Evolutionary conservation across 1,284 basidiomycete genomes (phyloP), one percentile per base, ranked within the genome.

Genomic region (Trichosporon inkin): DNA sequence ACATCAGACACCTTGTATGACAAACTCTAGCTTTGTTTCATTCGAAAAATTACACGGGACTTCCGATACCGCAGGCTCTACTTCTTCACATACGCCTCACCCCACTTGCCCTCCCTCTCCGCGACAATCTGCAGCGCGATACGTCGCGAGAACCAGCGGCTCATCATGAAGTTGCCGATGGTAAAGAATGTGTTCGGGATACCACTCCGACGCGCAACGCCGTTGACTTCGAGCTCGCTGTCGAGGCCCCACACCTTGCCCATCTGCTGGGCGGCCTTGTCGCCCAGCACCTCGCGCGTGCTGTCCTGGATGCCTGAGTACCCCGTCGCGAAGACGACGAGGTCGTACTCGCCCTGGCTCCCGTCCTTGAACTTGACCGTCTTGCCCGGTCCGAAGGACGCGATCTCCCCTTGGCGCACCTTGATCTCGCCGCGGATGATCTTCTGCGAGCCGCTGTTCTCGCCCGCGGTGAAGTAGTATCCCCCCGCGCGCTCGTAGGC

Each of bases 381-480:
- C 10, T 74, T 81, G 63, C 83, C 80, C 0, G 82, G 34, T 34
- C 67, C 67, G 49, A 74, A 73, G 1, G 67, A 63, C 16, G 82
- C 79, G 62, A 87, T 82, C 58, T 81, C 77, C 52, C 86, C 86
- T 67, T 82, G 85, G 75, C 88, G 88, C 49, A 90, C 76, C 72
- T 88, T 88, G 77, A 90, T 88, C 68, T 86, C 85, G 22, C 85
- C 84, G 60, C 88, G 85, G 22, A 84, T 81, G 65, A 90, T 84
- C 57, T 84, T 72, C 70, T 85, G 81, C 60, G 84, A 84, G 20
- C 82, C 84, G 40, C 35, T 38, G 24, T 58, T 55, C 17, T 49
- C 58, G 58, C 88, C 89, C 68, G 67, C 62, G 76, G 81, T 81
- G 79, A 80, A 78, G 68, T 81, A 81, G 66, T 80, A 81, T 2